phyloP scores from a whole-genome alignment of 108 stramenopile genomes.

The Parmales sp. region DNA sequence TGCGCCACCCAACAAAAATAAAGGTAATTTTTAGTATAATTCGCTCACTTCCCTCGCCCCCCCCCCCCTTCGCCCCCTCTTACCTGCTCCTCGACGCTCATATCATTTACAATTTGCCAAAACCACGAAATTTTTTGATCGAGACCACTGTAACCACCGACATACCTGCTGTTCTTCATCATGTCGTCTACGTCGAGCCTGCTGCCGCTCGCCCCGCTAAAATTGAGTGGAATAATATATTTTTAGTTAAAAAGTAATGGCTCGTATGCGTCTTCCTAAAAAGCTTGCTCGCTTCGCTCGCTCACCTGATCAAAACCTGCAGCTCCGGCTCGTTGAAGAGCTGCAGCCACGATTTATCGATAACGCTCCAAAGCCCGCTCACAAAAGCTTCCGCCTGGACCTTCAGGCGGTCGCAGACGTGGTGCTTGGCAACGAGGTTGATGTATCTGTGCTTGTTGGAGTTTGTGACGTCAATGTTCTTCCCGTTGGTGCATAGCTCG shows the following conservation, averaged over 20 bases:
- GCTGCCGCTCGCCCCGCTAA: constrained; percentile 55
- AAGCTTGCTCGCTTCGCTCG: no score
- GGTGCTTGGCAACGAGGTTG: constrained; percentile 83
- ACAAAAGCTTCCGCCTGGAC: constrained; percentile 86
- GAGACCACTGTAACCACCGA: constrained; percentile 73
- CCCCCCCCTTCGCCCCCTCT: no score
- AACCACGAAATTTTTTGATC: constrained; percentile 74
- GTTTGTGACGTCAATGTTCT: constrained; percentile 69
- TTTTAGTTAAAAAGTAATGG: no score
- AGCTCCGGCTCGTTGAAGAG: constrained; percentile 93
- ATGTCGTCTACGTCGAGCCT: constrained; percentile 84
- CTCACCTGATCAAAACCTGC: constrained; percentile 78
- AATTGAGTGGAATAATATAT: no score
- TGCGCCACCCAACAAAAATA: not conserved
- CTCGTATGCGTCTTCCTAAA: no score
- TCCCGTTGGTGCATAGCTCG: constrained; percentile 75
- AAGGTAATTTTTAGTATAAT: not conserved
- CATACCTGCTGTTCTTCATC: constrained; percentile 69
- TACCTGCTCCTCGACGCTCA: constrained; percentile 57
- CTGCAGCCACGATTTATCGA: constrained; percentile 74
- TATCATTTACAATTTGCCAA: constrained; percentile 84
- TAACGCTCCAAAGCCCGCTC: constrained; percentile 84
- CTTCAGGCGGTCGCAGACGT: constrained; percentile 76
- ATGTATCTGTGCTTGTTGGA: constrained; percentile 70
- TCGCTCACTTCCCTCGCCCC: not conserved